Conservation (phyloP, 1,139 yeast species). For the Eremothecium gossypii region DNA sequence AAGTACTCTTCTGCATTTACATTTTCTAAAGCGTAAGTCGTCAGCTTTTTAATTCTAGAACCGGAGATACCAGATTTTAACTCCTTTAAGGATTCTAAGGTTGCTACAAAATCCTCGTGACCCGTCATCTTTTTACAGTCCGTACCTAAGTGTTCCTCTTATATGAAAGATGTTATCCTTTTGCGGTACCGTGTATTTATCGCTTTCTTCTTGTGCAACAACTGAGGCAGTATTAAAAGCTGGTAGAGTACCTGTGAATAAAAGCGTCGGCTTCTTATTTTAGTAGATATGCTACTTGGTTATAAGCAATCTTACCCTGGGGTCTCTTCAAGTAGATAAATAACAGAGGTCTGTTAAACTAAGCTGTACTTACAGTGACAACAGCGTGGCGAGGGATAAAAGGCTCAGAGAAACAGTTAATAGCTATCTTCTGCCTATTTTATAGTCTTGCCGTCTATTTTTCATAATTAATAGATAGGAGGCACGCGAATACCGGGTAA, state of each 20-base stretch:
- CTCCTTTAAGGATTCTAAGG: constrained; percentile 63
- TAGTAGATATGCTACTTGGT: constrained; percentile 3
- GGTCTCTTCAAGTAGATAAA: constrained; percentile 2
- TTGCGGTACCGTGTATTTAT: not conserved
- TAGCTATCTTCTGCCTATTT: too few species aligned
- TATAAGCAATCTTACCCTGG: constrained; percentile 2
- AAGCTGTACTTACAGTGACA: constrained; percentile 3
- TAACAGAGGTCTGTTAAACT: not conserved
- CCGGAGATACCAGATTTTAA: constrained; percentile 93
- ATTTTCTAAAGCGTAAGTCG: constrained; percentile 67
- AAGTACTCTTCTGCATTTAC: constrained; percentile 35
- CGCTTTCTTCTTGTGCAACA: constrained; percentile 2
- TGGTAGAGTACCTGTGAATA: constrained; percentile 2
- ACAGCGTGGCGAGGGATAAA: not conserved
- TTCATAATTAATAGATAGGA: too few species aligned
- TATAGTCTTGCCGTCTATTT: too few species aligned
- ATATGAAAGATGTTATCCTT: not conserved
- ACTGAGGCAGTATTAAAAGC: not conserved
- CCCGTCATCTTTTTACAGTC: constrained; percentile 7
- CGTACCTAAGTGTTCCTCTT: not conserved
- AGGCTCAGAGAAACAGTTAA: too few species aligned
- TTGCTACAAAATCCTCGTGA: constrained; percentile 54
- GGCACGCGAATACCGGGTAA: too few species aligned
- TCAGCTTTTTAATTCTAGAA: constrained; percentile 79
- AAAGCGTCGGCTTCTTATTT: constrained; percentile 1